Evolutionary conservation across 2,329 filamentous ascomycete genomes (phyloP).

Genomic region (Fusarium compactum): DNA sequence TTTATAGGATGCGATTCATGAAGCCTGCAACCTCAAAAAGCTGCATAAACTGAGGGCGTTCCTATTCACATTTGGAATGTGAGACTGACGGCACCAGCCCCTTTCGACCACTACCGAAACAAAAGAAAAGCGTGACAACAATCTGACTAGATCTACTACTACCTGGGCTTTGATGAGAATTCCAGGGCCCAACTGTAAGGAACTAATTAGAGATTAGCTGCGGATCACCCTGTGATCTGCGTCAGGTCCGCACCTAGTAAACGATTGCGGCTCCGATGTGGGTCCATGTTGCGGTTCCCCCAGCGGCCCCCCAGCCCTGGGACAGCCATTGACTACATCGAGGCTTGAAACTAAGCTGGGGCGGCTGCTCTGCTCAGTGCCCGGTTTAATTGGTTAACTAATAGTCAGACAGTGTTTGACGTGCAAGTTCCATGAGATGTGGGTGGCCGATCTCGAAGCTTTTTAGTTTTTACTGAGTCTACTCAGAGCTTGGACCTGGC

Average conservation of each 20-base stretch:
- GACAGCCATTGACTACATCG: constrained; percentile 5
- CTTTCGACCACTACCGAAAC: constrained; percentile 16
- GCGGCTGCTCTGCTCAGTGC: background rate
- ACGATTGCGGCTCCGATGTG: constrained; percentile 48
- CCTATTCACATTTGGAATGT: constrained; percentile 8
- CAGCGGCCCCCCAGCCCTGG: constrained; percentile 42
- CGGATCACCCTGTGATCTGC: constrained; percentile 46
- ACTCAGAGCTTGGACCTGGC: constrained; percentile 10
- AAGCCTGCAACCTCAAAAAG: background rate
- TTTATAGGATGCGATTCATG: constrained; percentile 12
- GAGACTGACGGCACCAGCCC: constrained; percentile 25
- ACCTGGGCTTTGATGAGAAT: constrained; percentile 5
- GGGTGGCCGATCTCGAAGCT: constrained; percentile 4
- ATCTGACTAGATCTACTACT: background rate
- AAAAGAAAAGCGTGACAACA: background rate
- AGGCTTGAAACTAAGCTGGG: constrained; percentile 28
- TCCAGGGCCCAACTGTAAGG: constrained; percentile 30
- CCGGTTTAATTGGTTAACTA: constrained; percentile 7
- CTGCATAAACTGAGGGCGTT: background rate
- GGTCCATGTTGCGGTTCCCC: constrained; percentile 45
- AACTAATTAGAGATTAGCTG: constrained; percentile 29
- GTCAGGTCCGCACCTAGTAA: constrained; percentile 22
- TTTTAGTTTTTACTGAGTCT: background rate
- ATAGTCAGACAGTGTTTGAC: constrained; percentile 27
- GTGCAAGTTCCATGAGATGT: constrained; percentile 16